Conservation (phyloP, 176 grass and related monocot species). For the Oryza rufipogon region DNA sequence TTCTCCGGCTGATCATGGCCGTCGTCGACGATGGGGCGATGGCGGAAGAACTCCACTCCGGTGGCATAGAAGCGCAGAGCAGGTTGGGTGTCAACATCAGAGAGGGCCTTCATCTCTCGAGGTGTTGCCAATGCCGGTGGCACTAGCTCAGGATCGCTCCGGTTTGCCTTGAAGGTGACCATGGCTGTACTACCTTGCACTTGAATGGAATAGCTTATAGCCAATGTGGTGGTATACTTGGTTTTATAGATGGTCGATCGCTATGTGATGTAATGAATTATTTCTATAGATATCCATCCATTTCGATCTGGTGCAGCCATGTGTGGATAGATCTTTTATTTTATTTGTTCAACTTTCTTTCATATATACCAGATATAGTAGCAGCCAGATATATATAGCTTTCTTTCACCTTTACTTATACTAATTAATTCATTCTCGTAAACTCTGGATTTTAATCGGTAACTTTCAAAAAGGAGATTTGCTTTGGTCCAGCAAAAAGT, state of each 20-base stretch:
- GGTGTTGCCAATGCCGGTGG: neutral
- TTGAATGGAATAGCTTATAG: neutral
- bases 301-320: neutral
- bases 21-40: neutral
- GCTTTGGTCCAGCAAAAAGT: too few relatives aligned
- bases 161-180: slow-evolving; percentile 10
- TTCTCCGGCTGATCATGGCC: neutral
- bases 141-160: slow-evolving; percentile 21
- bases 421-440: too few relatives aligned
- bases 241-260: neutral
- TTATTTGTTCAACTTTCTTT: too few relatives aligned
- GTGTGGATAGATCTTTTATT: too few relatives aligned
- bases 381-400: too few relatives aligned
- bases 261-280: neutral
- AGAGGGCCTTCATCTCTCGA: slow-evolving; percentile 15
- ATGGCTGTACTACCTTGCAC: neutral
- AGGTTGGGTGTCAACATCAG: neutral
- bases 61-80: neutral
- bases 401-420: too few relatives aligned
- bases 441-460: too few relatives aligned
- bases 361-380: too few relatives aligned
- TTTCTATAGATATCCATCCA: neutral
- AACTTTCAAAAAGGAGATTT: too few relatives aligned
- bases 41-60: slow-evolving; percentile 18
- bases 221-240: neutral